A percentile compares a stretch with the other conserved stretches of the same genome.
phyloP scores from a whole-genome alignment of 2,329 filamentous ascomycete species.

The Penicillium sp. region DNA sequence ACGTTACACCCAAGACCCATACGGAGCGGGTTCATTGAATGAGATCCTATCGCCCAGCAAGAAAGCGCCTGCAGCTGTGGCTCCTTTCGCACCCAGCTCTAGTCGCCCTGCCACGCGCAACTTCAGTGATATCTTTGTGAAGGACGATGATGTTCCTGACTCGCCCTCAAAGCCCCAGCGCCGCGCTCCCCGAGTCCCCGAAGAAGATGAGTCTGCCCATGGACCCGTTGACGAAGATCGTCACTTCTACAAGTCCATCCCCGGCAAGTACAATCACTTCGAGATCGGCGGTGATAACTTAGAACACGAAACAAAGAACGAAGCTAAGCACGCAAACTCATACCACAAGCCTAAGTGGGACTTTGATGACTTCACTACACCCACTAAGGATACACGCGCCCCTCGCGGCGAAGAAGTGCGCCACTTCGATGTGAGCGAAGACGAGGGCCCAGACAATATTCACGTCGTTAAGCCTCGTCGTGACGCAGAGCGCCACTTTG shows the following conservation, averaged over 20 bases:
- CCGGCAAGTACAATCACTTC: slow-evolving; percentile 75
- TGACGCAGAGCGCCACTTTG: slow-evolving; percentile 80
- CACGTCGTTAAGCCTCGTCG: slow-evolving; percentile 69
- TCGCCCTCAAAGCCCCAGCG: slow-evolving; percentile 31
- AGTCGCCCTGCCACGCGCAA: slow-evolving; percentile 70
- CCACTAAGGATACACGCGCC: slow-evolving; percentile 70
- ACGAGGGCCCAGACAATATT: slow-evolving; percentile 58
- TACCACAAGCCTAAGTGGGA: slow-evolving; percentile 75
- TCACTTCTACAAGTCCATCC: slow-evolving; percentile 60
- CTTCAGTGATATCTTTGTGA: slow-evolving; percentile 68
- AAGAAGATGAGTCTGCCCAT: background rate
- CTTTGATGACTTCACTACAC: slow-evolving; percentile 85
- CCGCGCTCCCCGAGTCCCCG: background rate
- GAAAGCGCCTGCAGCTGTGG: slow-evolving; percentile 52
- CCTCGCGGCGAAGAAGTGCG: slow-evolving; percentile 69
- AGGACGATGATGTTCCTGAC: slow-evolving; percentile 40
- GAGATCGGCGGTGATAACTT: slow-evolving; percentile 36
- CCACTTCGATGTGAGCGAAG: slow-evolving; percentile 74
- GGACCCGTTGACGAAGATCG: slow-evolving; percentile 33
- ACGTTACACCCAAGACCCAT: slow-evolving; percentile 38
- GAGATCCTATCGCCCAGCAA: slow-evolving; percentile 63
- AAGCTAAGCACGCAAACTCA: slow-evolving; percentile 30
- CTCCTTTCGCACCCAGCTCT: slow-evolving; percentile 63
- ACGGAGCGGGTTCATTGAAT: slow-evolving; percentile 61
- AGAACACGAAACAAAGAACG: slow-evolving; percentile 28